Base-by-base conservation (phyloP, 192 early-diverging fungal species). In the Coemansia sp. region DNA sequence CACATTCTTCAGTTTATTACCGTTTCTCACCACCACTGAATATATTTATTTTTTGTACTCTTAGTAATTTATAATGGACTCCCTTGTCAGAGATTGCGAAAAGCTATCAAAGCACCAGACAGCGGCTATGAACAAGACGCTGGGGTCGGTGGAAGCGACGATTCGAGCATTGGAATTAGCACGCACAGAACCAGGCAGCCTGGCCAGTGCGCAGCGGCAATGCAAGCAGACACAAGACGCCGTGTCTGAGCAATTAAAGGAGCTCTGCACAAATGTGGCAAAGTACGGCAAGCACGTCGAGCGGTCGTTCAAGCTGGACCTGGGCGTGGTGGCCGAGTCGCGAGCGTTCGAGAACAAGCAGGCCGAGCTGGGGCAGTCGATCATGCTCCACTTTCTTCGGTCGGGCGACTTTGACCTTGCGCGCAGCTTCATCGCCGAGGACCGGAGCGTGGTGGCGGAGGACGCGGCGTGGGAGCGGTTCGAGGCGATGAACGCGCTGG, bases 331-430 rank as follows among this genome's bases (percentile, higher is more conserved):
- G 10, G 83, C 84, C 46, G 87, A 87, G 53, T 94, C 95, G 20
- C 83, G 85, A 47, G 93, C 92, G 22, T 92, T 97, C 62, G 92
- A 89, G 60, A 85, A 86, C 22, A 92, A 92, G 68, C 87, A 87
- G 5, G 67, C 85, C 2, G 76, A 90, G 33, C 74, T 98, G 43
- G 74, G 85, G 63, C 84, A 80, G 58, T 81, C 92, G 5, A 78
- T 97, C 12, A 86, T 89, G 11, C 67, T 85, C 62, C 94, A 97
- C 66, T 93, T 97, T 70, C 88, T 98, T 52, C 87, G 93, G 15
- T 89, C 95, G 78, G 96, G 96, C 16, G 88, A 92, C 47, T 97
- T 97, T 81, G 90, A 89, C 36, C 71, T 96, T 31, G 93, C 90
- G 3, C 82, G 90, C 15, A 72, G 46, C 33, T 82, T 80, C 67